These are phyloP conservation scores for Rhodomyrtus tomentosa DNA, from an alignment of 345 rosid species.

Conservation along the genomic window DNA sequence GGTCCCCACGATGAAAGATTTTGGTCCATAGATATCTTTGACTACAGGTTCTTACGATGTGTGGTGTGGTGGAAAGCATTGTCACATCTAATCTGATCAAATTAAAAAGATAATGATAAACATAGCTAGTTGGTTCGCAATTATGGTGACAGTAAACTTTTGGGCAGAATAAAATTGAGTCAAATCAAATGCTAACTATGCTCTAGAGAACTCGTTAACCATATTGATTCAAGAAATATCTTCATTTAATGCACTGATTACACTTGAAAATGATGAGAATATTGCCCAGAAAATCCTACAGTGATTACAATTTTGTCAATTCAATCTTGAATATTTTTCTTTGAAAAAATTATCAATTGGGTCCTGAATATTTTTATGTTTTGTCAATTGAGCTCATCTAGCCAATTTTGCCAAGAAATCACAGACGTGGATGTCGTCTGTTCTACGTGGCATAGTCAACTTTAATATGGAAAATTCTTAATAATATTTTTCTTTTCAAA, in stretches of 20 bases:
- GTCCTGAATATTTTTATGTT: too few relatives aligned
- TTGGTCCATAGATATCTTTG: not conserved
- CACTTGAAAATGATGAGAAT: not conserved
- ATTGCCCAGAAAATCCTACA: too few relatives aligned
- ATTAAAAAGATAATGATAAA: not conserved
- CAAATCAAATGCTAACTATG: not conserved
- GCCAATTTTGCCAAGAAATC: too few relatives aligned
- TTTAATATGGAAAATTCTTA: too few relatives aligned
- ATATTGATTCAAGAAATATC: not conserved
- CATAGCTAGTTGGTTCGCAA: not conserved
- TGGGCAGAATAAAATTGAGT: not conserved
- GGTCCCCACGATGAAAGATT: not conserved
- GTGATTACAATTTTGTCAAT: too few relatives aligned
- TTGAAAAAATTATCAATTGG: too few relatives aligned
- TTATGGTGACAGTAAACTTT: not conserved
- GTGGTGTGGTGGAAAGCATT: not conserved
- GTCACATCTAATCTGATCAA: not conserved
- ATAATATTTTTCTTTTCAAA: too few relatives aligned
- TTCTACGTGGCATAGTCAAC: too few relatives aligned
- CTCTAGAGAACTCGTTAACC: not conserved
- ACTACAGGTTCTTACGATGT: not conserved
- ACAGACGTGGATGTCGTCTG: too few relatives aligned
- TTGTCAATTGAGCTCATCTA: too few relatives aligned
- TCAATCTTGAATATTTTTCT: too few relatives aligned
- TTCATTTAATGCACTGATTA: not conserved